Percentiles rank a stretch among this genome's conserved stretches.
phyloP scores from a whole-genome alignment of 73 alveolate species.

The Stentor coeruleus region DNA sequence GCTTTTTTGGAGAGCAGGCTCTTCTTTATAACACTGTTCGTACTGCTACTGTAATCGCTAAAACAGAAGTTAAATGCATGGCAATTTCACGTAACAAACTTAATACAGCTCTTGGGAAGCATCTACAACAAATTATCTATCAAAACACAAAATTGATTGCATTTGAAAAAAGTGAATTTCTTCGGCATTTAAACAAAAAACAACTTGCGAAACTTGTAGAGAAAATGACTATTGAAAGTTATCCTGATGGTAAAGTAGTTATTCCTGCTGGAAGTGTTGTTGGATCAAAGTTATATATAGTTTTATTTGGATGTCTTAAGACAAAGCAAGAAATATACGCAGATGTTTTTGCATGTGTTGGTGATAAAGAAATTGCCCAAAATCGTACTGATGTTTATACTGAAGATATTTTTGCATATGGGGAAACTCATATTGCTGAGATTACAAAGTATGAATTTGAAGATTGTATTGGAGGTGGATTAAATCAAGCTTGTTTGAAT shows the following conservation, averaged over 20 bases:
- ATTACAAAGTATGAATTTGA: background rate
- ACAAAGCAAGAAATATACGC: background rate
- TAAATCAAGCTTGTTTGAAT: background rate
- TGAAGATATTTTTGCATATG: conserved; percentile 3
- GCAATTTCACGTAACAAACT: background rate
- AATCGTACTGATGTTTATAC: background rate
- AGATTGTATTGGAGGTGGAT: conserved; percentile 17
- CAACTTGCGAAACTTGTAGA: background rate
- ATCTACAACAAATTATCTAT: background rate
- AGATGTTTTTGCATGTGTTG: background rate
- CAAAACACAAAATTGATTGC: conserved; percentile 13
- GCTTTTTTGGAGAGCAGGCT: conserved; percentile 49
- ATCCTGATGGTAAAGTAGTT: background rate
- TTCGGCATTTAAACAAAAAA: background rate
- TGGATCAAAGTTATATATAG: background rate
- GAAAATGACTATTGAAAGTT: background rate
- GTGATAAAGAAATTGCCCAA: background rate
- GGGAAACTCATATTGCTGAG: background rate
- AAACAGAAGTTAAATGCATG: conserved; percentile 19
- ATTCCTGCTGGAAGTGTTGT: background rate
- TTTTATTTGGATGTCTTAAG: background rate
- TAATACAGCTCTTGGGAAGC: background rate
- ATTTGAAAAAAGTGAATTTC: background rate
- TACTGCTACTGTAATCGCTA: conserved; percentile 50
- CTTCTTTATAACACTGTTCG: conserved; percentile 37